A percentile compares a stretch with the other conserved stretches of the same genome.
Conservation (phyloP, 2,329 filamentous ascomycete genomes). For the Pseudohalonectria lignicola region DNA sequence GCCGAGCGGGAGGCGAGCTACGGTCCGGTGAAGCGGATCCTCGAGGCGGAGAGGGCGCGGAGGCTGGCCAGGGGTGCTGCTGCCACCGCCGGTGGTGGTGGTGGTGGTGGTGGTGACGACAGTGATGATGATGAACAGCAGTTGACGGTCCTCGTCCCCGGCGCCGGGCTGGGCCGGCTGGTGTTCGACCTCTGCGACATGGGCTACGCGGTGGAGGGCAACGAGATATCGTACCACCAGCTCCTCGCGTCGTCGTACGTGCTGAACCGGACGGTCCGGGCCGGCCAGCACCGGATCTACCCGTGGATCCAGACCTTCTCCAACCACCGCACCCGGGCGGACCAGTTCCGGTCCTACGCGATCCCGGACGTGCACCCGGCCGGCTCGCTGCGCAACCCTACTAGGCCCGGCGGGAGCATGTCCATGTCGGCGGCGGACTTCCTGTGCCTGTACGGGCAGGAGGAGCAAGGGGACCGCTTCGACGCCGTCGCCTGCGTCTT, state of each 20-base stretch:
- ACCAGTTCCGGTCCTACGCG: slow-evolving; percentile 63
- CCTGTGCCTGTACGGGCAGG: slow-evolving; percentile 66
- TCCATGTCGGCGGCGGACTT: slow-evolving; percentile 93
- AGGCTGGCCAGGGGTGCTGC: slow-evolving; percentile 11
- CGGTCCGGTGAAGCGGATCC: slow-evolving; percentile 55
- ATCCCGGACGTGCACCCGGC: slow-evolving; percentile 76
- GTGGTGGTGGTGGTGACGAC: too few species aligned
- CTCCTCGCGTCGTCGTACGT: slow-evolving; percentile 75
- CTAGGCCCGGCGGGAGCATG: slow-evolving; percentile 51
- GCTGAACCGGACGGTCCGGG: slow-evolving; percentile 53
- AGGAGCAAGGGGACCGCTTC: slow-evolving; percentile 50
- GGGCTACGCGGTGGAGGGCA: slow-evolving; percentile 73
- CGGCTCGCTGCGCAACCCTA: slow-evolving; percentile 28
- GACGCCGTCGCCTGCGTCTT: slow-evolving; percentile 85
- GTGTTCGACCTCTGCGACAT: slow-evolving; percentile 73
- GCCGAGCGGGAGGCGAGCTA: slow-evolving; percentile 70
- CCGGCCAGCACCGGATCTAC: slow-evolving; percentile 60
- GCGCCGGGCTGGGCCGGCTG: slow-evolving; percentile 77
- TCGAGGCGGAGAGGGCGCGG: slow-evolving; percentile 36
- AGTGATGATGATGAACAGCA: slow-evolving; percentile 17
- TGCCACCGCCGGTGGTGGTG: too few species aligned
- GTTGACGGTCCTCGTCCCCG: slow-evolving; percentile 70
- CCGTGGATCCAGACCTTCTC: slow-evolving; percentile 86
- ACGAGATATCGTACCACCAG: slow-evolving; percentile 95
- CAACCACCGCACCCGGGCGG: slow-evolving; percentile 62